phyloP scores from a whole-genome alignment of 768 basidiomycete species.

The Tephrocybe rancida region DNA sequence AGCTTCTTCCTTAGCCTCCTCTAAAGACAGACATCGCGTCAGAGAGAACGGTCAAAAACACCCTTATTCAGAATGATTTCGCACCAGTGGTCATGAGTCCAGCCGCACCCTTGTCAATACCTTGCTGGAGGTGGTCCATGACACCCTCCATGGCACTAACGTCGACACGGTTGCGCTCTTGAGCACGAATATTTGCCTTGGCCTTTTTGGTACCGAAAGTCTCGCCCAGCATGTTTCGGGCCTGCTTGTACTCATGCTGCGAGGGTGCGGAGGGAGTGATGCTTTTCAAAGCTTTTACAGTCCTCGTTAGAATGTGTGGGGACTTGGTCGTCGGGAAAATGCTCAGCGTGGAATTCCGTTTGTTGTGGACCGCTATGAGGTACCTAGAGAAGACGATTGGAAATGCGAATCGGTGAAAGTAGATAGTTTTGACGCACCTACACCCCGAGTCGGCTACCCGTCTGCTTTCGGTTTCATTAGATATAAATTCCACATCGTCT shows the following conservation, averaged over 20 bases:
- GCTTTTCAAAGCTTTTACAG: slow-evolving; percentile 84
- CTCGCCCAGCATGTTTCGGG: slow-evolving; percentile 81
- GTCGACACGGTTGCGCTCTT: slow-evolving; percentile 90
- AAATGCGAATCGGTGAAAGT: neutral
- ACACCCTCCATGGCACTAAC: slow-evolving; percentile 86
- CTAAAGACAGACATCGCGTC: slow-evolving; percentile 34
- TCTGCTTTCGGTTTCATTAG: slow-evolving; percentile 56
- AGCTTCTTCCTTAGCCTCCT: slow-evolving; percentile 64
- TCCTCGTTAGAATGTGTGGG: slow-evolving; percentile 66
- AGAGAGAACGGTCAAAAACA: neutral
- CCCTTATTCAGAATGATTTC: slow-evolving; percentile 21
- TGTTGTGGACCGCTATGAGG: slow-evolving; percentile 81
- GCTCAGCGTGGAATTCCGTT: slow-evolving; percentile 67
- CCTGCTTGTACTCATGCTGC: slow-evolving; percentile 57
- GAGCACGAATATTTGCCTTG: slow-evolving; percentile 79
- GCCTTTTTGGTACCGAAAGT: slow-evolving; percentile 97
- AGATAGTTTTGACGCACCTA: slow-evolving; percentile 49
- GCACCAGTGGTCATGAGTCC: slow-evolving; percentile 71
- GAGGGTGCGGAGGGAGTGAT: slow-evolving; percentile 51
- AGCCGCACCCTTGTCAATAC: slow-evolving; percentile 74
- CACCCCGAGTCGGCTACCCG: slow-evolving; percentile 59
- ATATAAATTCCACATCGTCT: slow-evolving; percentile 79
- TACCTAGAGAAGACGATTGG: slow-evolving; percentile 53
- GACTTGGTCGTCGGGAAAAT: slow-evolving; percentile 71
- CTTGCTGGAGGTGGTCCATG: slow-evolving; percentile 77